Base-by-base conservation (phyloP, 352 stramenopile genomes). In the Phytophthora capsici region DNA sequence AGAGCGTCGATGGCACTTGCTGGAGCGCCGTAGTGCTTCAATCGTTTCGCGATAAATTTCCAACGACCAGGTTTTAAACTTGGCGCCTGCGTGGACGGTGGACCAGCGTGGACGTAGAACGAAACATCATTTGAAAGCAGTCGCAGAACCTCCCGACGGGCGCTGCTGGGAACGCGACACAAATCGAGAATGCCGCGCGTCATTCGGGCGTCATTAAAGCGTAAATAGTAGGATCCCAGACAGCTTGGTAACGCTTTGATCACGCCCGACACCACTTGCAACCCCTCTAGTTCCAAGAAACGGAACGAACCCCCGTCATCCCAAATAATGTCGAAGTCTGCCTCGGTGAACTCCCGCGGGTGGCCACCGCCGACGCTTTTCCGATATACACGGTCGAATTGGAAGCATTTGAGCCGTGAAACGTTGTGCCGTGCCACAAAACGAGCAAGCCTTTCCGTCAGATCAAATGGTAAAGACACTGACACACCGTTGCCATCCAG, bases 281-380 rank as follows among this genome's bases (percentile, higher is more conserved):
- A 51, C 1, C 77, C 84, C 57, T 96, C 88, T 6, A 95, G 63
- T 30, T 95, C 86, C 49, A 96, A 66, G 37, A 89, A 89, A 28
- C 82, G 79, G 43, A 85, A 90, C 4, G 71, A 76, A 0, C 67
- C 66, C 17, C 74, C 73, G 49, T 94, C 82, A 48, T 96, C 83
- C 86, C 86, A 96, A 45, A 96, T 87, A 20, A 95, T 82, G 36
- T 94, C 88, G 41, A 96, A 94, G 54, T 94, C 86, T 2, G 83
- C 84, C 48, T 95, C 86, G 37, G 89, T 78, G 19, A 94, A 85
- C 54, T 95, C 88, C 16, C 85, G 83, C 17, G 88, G 88, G 55
- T 96, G 88, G n/a, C 85, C 79, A 14, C 82, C 82, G 19, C 76
- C 84, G 10, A 91, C 57, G 41, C 78, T 93, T 57, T 83, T 91